These are phyloP conservation scores for Melanomma pulvis-pyrius DNA, from an alignment of 495 filamentous ascomycete genomes.

Conservation along the genomic window DNA sequence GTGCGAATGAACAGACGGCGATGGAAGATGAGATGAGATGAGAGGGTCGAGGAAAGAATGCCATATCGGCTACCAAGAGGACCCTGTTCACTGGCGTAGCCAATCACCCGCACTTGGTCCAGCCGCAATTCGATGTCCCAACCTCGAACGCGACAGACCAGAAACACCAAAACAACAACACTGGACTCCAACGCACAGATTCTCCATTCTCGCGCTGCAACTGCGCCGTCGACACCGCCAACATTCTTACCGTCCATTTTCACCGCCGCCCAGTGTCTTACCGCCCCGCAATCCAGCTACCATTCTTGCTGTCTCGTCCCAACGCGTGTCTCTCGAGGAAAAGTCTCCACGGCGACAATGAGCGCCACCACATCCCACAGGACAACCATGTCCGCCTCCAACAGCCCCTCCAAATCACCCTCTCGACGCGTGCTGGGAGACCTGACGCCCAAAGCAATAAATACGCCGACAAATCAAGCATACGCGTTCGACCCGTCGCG, in stretches of 20 bases:
- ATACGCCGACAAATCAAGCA: slow-evolving; percentile 28
- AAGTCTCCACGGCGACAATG: slow-evolving; percentile 13
- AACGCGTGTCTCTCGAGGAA: slow-evolving; percentile 26
- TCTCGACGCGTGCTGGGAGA: slow-evolving; percentile 37
- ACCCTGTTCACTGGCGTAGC: not conserved
- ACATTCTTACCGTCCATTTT: not conserved
- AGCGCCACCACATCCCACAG: slow-evolving; percentile 21
- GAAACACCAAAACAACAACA: slow-evolving; percentile 5
- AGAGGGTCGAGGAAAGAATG: not conserved
- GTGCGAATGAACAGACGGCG: not conserved
- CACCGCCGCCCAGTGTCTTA: not conserved
- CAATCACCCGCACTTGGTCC: not conserved
- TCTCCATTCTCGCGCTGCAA: not conserved
- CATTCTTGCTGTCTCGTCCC: slow-evolving; percentile 1
- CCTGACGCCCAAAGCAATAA: slow-evolving; percentile 34
- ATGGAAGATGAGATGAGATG: not conserved
- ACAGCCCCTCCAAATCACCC: slow-evolving; percentile 23
- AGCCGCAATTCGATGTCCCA: not conserved
- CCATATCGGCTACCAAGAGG: too few species aligned
- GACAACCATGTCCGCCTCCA: slow-evolving; percentile 7
- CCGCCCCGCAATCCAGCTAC: slow-evolving; percentile 1
- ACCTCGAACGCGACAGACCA: slow-evolving; percentile 5
- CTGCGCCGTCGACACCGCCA: not conserved
- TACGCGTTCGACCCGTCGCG: slow-evolving; percentile 9
- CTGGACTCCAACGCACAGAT: not conserved